These are phyloP conservation scores for Tricholoma sp. DNA, from an alignment of 768 basidiomycete species.

Conservation along the genomic window DNA sequence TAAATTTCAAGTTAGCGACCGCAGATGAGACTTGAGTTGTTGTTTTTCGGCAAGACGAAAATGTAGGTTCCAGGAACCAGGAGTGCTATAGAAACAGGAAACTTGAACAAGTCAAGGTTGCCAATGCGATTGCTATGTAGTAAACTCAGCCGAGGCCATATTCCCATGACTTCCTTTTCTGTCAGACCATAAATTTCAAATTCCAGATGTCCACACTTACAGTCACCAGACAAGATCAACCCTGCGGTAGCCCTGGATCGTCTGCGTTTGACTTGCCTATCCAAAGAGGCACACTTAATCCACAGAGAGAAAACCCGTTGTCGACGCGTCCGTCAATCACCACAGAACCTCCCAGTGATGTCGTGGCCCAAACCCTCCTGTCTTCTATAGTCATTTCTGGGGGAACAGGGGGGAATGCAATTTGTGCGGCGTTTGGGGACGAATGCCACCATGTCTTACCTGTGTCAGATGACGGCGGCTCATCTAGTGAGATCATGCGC, in stretches of 20 bases:
- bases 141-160: no score
- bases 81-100: no score
- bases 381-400: slow-evolving; percentile 82
- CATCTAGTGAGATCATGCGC: slow-evolving; percentile 90
- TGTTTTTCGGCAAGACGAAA: no score
- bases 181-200: no score
- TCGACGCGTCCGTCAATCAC: slow-evolving; percentile 1
- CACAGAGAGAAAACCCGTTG: neutral
- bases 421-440: slow-evolving; percentile 77
- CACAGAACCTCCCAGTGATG: slow-evolving; percentile 2
- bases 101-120: no score
- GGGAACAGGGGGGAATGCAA: slow-evolving; percentile 91
- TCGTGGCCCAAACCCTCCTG: slow-evolving; percentile 9
- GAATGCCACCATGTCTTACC: slow-evolving; percentile 87
- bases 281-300: slow-evolving; percentile 21
- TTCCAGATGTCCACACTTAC: slow-evolving; percentile 1
- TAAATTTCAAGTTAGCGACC: no score
- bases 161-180: no score
- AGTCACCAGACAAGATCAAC: slow-evolving; percentile 5
- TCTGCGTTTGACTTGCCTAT: slow-evolving; percentile 73
- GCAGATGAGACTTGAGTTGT: no score
- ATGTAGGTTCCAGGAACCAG: no score
- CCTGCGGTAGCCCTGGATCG: slow-evolving; percentile 56
- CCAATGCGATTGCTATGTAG: no score
- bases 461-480: slow-evolving; percentile 94